phyloP scores from a whole-genome alignment of 1,284 basidiomycete species.

The Ganoderma boninense region DNA sequence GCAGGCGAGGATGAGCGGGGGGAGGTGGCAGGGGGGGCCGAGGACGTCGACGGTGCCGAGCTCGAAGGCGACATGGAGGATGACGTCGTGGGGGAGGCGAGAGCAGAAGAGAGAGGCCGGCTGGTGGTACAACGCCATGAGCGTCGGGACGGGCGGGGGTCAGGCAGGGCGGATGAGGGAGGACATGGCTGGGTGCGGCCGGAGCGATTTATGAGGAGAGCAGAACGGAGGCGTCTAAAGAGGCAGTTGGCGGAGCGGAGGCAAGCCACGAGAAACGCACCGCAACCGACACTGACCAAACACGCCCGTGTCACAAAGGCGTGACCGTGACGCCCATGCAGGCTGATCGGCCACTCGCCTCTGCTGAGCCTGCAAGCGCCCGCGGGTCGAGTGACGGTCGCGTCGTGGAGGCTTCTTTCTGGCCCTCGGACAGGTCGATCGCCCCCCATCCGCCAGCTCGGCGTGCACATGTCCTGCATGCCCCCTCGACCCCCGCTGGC shows the following conservation, averaged over 20 bases:
- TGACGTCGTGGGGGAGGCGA: constrained; percentile 68
- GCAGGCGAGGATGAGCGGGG: constrained; percentile 60
- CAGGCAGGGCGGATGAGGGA: constrained; percentile 26
- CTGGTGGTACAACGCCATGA: constrained; percentile 30
- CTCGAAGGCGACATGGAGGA: constrained; percentile 63
- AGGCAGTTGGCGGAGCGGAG: constrained; percentile 26
- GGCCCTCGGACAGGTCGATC: neutral
- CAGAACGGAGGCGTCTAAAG: constrained; percentile 17
- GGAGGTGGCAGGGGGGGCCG: constrained; percentile 51
- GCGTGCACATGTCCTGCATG: neutral
- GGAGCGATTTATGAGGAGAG: constrained; percentile 23
- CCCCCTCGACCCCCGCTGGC: neutral
- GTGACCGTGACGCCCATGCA: neutral
- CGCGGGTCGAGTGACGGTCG: neutral
- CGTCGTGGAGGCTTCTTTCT: neutral
- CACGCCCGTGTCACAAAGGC: constrained; percentile 11
- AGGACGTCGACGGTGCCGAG: constrained; percentile 51
- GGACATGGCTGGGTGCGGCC: constrained; percentile 17
- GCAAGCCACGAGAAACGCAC: constrained; percentile 16
- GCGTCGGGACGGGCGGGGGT: constrained; percentile 15
- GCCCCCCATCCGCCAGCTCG: neutral
- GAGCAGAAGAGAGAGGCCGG: constrained; percentile 37
- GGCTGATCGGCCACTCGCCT: neutral
- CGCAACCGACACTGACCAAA: constrained; percentile 3
- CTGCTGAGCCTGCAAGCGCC: neutral